Evolutionary conservation across 176 grass and related monocot species (phyloP).

Genomic region (Tuctoria greenei): DNA sequence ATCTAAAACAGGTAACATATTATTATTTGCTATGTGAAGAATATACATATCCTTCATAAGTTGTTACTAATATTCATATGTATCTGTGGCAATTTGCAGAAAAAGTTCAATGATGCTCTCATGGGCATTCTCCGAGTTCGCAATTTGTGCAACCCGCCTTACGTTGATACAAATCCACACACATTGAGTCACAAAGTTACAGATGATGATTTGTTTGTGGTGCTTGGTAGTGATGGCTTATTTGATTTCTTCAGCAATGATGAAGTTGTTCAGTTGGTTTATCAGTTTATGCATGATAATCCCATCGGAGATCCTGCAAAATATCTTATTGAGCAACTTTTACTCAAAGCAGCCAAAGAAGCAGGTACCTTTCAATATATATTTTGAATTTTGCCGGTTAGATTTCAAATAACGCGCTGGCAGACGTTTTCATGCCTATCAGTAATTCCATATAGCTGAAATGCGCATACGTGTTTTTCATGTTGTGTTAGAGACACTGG

Average conservation of each 20-base stretch:
- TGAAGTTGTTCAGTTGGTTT: constrained; percentile 83
- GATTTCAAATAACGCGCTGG: background rate
- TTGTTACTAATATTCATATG: constrained; percentile 21
- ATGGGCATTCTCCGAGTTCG: constrained; percentile 94
- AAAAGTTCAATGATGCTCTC: constrained; percentile 85
- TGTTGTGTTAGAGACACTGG: background rate
- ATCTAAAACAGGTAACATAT: constrained; percentile 78
- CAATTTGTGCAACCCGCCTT: constrained; percentile 75
- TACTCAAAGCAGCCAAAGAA: constrained; percentile 79
- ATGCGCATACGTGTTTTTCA: background rate
- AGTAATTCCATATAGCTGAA: background rate
- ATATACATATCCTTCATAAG: background rate
- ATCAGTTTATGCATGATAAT: constrained; percentile 77
- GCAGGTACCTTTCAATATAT: constrained; percentile 69
- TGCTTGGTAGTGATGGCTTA: constrained; percentile 92
- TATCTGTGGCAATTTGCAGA: constrained; percentile 45
- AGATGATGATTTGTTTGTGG: constrained; percentile 81
- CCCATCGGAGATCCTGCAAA: constrained; percentile 88
- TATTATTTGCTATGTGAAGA: constrained; percentile 17
- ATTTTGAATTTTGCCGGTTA: background rate
- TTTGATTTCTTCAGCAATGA: constrained; percentile 94
- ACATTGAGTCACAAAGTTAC: constrained; percentile 72
- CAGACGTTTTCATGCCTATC: background rate
- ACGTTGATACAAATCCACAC: constrained; percentile 80
- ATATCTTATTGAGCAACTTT: constrained; percentile 79